A percentile compares a stretch with the other conserved stretches of the same genome.
Evolutionary conservation across 768 basidiomycete genomes (phyloP).

Genomic region (Leucosporidium yakuticum): DNA sequence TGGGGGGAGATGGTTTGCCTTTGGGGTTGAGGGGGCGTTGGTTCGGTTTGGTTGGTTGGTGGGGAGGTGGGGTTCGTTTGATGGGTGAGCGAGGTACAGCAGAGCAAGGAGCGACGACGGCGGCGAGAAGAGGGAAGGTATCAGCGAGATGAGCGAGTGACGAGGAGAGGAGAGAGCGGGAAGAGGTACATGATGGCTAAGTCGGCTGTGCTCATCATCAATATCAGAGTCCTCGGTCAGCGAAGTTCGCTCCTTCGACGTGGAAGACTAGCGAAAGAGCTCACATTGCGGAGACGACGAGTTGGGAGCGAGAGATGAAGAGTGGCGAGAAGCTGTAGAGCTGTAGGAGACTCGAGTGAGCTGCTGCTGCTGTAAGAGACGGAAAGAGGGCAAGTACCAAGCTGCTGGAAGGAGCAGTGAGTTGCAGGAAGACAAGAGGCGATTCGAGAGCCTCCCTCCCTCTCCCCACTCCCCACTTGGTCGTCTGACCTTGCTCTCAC

Average conservation of each 20-base stretch:
- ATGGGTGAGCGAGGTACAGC: too few relatives aligned
- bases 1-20: conserved; percentile 22
- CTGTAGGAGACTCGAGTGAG: too few relatives aligned
- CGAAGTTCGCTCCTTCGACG: not conserved
- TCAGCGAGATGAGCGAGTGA: not conserved
- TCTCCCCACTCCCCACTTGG: not conserved
- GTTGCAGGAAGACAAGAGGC: not conserved
- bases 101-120: not conserved
- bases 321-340: not conserved
- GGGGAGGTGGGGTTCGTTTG: too few relatives aligned
- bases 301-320: not conserved
- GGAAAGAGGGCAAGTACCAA: not conserved
- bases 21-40: too few relatives aligned
- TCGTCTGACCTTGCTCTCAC: not conserved
- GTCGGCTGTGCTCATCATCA: too few relatives aligned
- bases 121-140: not conserved
- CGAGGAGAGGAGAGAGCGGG: not conserved
- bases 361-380: not conserved
- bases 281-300: not conserved
- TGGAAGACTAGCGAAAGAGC: too few relatives aligned
- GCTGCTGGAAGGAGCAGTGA: not conserved
- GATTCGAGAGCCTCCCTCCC: not conserved
- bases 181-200: not conserved
- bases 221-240: too few relatives aligned
- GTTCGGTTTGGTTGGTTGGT: too few relatives aligned